These are phyloP conservation scores for Lentinula sp. DNA, from an alignment of 768 basidiomycete species.

Conservation along the genomic window DNA sequence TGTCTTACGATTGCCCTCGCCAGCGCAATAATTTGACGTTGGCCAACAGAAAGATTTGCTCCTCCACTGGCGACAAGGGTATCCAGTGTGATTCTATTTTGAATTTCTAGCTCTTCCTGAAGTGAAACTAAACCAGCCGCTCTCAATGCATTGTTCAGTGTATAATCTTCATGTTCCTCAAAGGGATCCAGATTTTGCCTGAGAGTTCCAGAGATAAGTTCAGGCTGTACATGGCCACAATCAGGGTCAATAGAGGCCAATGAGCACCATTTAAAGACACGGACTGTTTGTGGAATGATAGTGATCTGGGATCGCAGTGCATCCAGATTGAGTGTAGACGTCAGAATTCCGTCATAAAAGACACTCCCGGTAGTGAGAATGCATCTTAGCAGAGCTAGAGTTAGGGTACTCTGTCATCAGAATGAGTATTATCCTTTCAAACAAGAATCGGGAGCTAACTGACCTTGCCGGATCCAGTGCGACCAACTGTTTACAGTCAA, in stretches of 20 bases:
- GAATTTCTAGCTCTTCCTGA: slow-evolving; percentile 20
- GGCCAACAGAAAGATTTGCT: slow-evolving; percentile 54
- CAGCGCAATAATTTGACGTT: slow-evolving; percentile 62
- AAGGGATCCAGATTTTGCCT: slow-evolving; percentile 69
- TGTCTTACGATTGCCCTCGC: slow-evolving; percentile 50
- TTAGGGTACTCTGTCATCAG: slow-evolving; percentile 29
- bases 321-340: slow-evolving; percentile 36
- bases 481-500: slow-evolving; percentile 31
- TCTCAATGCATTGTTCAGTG: slow-evolving; percentile 55
- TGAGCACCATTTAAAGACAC: not conserved
- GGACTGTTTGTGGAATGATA: slow-evolving; percentile 28
- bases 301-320: slow-evolving; percentile 39
- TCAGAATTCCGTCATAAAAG: slow-evolving; percentile 35
- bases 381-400: slow-evolving; percentile 43
- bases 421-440: not conserved
- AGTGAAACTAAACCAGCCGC: slow-evolving; percentile 45
- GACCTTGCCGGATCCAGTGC: slow-evolving; percentile 55
- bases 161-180: slow-evolving; percentile 57
- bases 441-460: slow-evolving; percentile 11
- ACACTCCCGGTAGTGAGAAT: slow-evolving; percentile 43
- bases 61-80: slow-evolving; percentile 56
- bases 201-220: slow-evolving; percentile 54
- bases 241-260: not conserved
- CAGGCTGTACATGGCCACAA: slow-evolving; percentile 8
- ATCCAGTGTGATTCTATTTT: slow-evolving; percentile 38